Evolutionary conservation across 2,329 filamentous ascomycete species (phyloP).

Genomic region (Ophiostoma triangulosporum): DNA sequence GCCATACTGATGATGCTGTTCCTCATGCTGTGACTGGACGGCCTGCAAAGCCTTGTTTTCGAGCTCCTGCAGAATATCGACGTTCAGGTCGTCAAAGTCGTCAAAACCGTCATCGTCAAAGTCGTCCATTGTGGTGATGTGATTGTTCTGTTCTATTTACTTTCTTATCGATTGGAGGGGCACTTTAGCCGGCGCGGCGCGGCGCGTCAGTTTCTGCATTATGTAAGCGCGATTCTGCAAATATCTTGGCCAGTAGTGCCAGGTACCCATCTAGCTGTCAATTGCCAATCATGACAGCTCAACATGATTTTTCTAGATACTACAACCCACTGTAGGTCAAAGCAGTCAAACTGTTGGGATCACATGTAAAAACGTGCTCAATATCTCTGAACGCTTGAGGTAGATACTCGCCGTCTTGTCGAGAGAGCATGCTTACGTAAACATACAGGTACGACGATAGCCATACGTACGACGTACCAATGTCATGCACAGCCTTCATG

Average conservation of each 20-base stretch:
- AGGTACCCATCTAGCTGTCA: background rate
- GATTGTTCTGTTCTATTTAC: background rate
- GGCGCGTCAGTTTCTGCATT: background rate
- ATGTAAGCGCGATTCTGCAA: background rate
- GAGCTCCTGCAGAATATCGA: constrained; percentile 44
- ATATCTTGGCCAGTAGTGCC: background rate
- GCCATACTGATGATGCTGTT: constrained; percentile 1
- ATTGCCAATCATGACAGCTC: background rate
- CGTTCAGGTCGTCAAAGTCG: constrained; percentile 45
- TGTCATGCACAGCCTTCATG: too few species aligned
- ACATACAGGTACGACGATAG: too few species aligned
- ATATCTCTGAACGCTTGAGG: background rate
- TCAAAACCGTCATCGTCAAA: constrained; percentile 53
- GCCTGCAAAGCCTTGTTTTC: constrained; percentile 36
- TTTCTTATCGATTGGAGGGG: constrained; percentile 1
- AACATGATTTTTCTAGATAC: background rate
- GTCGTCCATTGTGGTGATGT: constrained; percentile 32
- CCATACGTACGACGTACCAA: too few species aligned
- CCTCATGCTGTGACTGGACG: constrained; percentile 16
- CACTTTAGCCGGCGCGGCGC: background rate
- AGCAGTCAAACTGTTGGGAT: background rate
- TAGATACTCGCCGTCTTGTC: too few species aligned
- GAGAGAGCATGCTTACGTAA: too few species aligned
- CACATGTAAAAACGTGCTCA: background rate
- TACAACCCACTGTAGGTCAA: too few species aligned